Percentiles rank a stretch among this genome's conserved stretches.
Conservation (phyloP, 2,329 filamentous ascomycete genomes). For the Neofusicoccum sp. region DNA sequence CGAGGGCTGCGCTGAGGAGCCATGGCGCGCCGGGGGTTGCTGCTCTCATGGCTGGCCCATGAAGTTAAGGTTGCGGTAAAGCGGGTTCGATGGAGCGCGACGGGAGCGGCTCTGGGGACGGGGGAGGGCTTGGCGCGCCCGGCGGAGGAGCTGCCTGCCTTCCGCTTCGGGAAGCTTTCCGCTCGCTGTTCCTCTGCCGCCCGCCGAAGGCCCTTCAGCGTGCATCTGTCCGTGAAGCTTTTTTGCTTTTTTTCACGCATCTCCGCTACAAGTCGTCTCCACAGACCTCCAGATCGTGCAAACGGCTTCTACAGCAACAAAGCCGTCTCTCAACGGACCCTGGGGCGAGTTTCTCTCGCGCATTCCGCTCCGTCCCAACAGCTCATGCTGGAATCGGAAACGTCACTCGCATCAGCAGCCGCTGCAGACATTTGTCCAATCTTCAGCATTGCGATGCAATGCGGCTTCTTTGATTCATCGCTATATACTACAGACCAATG, state of each 20-base stretch:
- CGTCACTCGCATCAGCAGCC: too few relatives aligned
- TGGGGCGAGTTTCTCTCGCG: too few relatives aligned
- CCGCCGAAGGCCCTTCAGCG: background rate
- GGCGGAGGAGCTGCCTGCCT: background rate
- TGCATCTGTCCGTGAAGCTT: too few relatives aligned
- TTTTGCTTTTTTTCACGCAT: too few relatives aligned
- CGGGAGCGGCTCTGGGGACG: background rate
- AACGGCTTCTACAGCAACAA: too few relatives aligned
- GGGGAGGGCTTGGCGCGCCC: background rate
- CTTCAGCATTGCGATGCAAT: background rate
- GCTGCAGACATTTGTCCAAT: background rate
- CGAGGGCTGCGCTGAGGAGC: slow-evolving; percentile 22
- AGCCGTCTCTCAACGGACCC: too few relatives aligned
- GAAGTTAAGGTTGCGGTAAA: background rate
- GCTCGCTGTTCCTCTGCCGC: background rate
- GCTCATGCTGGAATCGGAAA: too few relatives aligned
- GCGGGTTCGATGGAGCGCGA: background rate
- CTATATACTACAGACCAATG: slow-evolving; percentile 4
- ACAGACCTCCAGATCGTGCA: too few relatives aligned
- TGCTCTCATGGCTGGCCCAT: slow-evolving; percentile 12
- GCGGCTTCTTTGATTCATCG: background rate
- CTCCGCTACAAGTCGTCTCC: too few relatives aligned
- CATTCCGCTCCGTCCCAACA: too few relatives aligned
- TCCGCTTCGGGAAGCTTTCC: slow-evolving; percentile 3
- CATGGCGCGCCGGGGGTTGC: slow-evolving; percentile 10